A percentile compares a stretch with the other conserved stretches of the same genome.
phyloP scores from a whole-genome alignment of 2,329 filamentous ascomycete species.

The Fusarium denticulatum region DNA sequence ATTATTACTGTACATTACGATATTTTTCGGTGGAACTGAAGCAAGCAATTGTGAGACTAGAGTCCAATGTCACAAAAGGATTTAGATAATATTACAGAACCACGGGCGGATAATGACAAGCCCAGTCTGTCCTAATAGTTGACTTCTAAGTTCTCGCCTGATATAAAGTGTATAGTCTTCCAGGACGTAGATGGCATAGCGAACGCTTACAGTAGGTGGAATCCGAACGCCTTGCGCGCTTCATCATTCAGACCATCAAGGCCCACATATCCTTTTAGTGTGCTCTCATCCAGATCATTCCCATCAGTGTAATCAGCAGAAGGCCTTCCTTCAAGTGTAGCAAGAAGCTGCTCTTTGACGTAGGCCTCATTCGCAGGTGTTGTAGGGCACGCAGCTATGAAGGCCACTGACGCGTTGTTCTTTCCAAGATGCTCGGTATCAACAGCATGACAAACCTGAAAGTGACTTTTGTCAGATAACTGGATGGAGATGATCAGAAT shows the following conservation, averaged over 20 bases:
- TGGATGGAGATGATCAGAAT: too few relatives aligned
- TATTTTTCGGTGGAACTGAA: neutral
- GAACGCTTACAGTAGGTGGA: neutral
- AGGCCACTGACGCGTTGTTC: neutral
- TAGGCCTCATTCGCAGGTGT: neutral
- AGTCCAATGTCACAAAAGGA: neutral
- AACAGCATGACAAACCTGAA: neutral
- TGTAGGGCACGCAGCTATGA: neutral
- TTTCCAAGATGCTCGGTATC: neutral
- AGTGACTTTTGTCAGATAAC: neutral
- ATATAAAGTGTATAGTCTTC: fast-evolving
- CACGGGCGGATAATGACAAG: too few relatives aligned
- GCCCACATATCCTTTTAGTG: neutral
- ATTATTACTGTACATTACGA: neutral
- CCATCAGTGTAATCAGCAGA: neutral
- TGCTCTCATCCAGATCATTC: neutral
- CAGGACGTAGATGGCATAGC: fast-evolving
- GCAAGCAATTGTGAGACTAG: neutral
- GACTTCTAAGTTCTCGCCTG: neutral
- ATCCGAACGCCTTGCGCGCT: neutral
- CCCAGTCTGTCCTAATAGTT: neutral
- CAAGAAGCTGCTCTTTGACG: neutral
- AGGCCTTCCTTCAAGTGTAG: neutral
- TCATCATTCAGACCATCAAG: neutral
- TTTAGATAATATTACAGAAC: too few relatives aligned